Evolutionary conservation across 2,329 filamentous ascomycete species (phyloP), one percentile per base, ranked within the genome.

Genomic region (Trichoderma atrobrunneum): DNA sequence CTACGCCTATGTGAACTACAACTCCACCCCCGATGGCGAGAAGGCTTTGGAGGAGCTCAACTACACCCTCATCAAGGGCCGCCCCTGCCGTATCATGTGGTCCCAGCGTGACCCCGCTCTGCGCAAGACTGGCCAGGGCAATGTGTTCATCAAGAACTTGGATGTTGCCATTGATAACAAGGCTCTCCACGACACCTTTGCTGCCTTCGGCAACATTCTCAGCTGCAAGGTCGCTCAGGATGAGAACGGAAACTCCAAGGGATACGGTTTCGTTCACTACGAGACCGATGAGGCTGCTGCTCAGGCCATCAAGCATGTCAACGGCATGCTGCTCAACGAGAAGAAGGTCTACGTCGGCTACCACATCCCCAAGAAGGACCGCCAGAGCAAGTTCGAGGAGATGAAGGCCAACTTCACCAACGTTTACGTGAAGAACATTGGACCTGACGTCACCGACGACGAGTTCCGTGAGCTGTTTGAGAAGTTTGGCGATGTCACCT

Each of bases 351-450:
- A 97, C 79, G 96, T 99, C 78, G 96, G 96, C 76, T 95, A 98
- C 86, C 96, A 99, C 86, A 98, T 99, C 80, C 95, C 96, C 83
- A 98, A 98, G 92, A 98, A 98, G 90, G 96, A 99, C 82, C 95
- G 96, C 79, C 96, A 98, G 90, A 97, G 94, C 93, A 99, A 99
- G 87, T 98, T 98, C 79, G 96, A 99, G 87, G 96, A 99, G 89
- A 99, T 99, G 95, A 99, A 99, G 92, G 96, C 96, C 84, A 99
- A 99, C 89, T 99, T 97, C 89, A 99, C 96, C 87, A 99, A 99
- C 84, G 91, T 99, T 84, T 99, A 99, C 86, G 93, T 99, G 87
- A 99, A 99, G 91, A 99, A 99, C 87, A 92, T 99, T 78, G 90
- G 91, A 79, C 80, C 86, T 43, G 95, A 98, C 63, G 93, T 92